phyloP scores from a whole-genome alignment of 106 monocot species.

The Dioscorea dumetorum region DNA sequence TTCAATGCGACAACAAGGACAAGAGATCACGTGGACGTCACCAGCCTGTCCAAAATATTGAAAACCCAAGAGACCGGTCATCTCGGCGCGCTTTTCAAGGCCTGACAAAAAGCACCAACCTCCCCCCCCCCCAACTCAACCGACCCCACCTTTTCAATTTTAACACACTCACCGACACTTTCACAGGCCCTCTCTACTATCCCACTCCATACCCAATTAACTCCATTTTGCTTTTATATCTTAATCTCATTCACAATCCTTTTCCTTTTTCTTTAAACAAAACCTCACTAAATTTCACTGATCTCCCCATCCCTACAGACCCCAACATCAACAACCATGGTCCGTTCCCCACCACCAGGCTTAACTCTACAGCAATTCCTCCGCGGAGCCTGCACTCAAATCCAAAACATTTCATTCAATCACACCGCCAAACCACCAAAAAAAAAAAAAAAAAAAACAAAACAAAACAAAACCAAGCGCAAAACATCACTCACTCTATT shows the following conservation, averaged over 20 bases:
- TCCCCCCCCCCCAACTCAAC: too few species aligned
- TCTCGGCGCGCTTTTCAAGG: too few species aligned
- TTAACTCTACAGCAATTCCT: slow-evolving; percentile 39
- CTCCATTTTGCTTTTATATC: too few species aligned
- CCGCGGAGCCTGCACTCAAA: slow-evolving; percentile 31
- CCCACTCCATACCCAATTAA: too few species aligned
- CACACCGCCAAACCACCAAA: background rate
- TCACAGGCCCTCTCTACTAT: too few species aligned
- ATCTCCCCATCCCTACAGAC: slow-evolving; percentile 51
- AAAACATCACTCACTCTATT: slow-evolving; percentile 48
- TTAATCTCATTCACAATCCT: background rate
- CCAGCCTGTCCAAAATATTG: too few species aligned
- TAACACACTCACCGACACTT: too few species aligned
- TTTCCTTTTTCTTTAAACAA: background rate
- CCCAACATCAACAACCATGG: slow-evolving; percentile 50
- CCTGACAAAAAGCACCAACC: too few species aligned
- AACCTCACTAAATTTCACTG: slow-evolving; percentile 10
- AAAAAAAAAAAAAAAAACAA: background rate
- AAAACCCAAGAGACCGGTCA: too few species aligned
- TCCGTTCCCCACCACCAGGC: slow-evolving; percentile 2
- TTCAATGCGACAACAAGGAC: too few species aligned
- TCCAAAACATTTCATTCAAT: background rate
- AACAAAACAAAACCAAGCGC: background rate
- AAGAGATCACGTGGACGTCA: too few species aligned
- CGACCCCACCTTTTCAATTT: too few species aligned